A percentile compares a stretch with the other conserved stretches of the same genome.
Conservation (phyloP, 352 stramenopile genomes). For the Phytophthora citricola region DNA sequence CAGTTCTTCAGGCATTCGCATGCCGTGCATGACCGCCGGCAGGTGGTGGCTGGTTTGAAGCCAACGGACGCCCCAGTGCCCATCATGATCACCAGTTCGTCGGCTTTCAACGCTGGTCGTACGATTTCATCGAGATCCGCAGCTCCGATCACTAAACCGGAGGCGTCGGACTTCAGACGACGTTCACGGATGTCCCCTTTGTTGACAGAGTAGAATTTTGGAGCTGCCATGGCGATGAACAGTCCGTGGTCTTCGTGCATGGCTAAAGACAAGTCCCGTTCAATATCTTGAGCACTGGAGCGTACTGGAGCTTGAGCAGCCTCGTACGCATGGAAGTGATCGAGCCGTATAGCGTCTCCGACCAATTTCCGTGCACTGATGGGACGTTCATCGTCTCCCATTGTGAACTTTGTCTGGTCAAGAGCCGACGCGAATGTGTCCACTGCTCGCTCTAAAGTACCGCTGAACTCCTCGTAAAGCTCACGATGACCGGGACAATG, state of each 20-base stretch:
- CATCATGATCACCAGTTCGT: conserved; percentile 69
- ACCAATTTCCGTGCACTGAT: conserved; percentile 51
- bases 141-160: conserved; percentile 53
- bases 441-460: conserved; percentile 49
- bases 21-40: conserved; percentile 64
- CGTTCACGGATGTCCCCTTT: conserved; percentile 26
- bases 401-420: conserved; percentile 46
- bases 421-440: conserved; percentile 44
- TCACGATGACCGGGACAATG: conserved; percentile 51
- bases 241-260: conserved; percentile 69
- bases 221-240: conserved; percentile 60
- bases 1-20: conserved; percentile 55
- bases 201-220: conserved; percentile 53
- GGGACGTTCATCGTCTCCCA: conserved; percentile 39
- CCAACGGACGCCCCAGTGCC: conserved; percentile 55
- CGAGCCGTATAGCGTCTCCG: conserved; percentile 50
- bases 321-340: conserved; percentile 78
- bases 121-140: conserved; percentile 34
- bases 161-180: conserved; percentile 37
- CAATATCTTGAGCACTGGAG: conserved; percentile 3
- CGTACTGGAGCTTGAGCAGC: conserved; percentile 12
- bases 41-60: conserved; percentile 49
- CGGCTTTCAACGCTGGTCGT: conserved; percentile 54
- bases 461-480: conserved; percentile 51
- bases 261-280: conserved; percentile 49